These are phyloP conservation scores for Aspergillus affinis DNA, from an alignment of 495 filamentous ascomycete species.

Conservation along the genomic window DNA sequence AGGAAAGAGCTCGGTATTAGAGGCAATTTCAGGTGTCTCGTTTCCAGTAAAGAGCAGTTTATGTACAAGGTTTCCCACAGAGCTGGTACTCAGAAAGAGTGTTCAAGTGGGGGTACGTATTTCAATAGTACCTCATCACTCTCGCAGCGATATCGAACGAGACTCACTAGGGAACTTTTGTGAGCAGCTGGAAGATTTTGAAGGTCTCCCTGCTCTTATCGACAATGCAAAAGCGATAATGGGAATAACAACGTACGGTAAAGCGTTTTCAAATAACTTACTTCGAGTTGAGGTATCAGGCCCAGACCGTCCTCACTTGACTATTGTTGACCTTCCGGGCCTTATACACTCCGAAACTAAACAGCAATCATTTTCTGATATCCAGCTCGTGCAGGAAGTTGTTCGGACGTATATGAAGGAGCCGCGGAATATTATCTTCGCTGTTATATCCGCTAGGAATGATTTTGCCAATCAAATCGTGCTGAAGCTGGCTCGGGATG, in stretches of 20 bases:
- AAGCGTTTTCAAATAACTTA: conserved; percentile 47
- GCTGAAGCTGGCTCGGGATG: conserved; percentile 42
- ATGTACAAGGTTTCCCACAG: conserved; percentile 59
- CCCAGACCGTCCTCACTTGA: conserved; percentile 52
- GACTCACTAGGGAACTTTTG: conserved; percentile 32
- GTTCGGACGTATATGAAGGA: conserved; percentile 53
- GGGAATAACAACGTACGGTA: conserved; percentile 43
- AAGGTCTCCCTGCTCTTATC: conserved; percentile 39
- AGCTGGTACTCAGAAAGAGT: conserved; percentile 53
- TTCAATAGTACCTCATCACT: conserved; percentile 36
- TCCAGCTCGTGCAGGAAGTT: conserved; percentile 44
- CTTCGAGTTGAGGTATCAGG: conserved; percentile 54
- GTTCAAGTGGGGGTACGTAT: conserved; percentile 29
- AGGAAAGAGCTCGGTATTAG: conserved; percentile 55
- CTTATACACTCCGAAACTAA: conserved; percentile 49
- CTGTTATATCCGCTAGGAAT: conserved; percentile 51
- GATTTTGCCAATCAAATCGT: conserved; percentile 52
- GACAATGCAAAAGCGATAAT: conserved; percentile 52
- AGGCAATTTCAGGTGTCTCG: conserved; percentile 62
- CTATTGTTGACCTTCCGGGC: conserved; percentile 57
- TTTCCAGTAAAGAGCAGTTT: conserved; percentile 55
- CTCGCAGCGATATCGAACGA: conserved; percentile 26
- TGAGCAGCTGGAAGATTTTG: conserved; percentile 34
- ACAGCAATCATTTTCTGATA: conserved; percentile 46
- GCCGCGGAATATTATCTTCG: conserved; percentile 51